Evolutionary conservation across 352 stramenopile genomes (phyloP).

Genomic region (Globisporangium paddicum): DNA sequence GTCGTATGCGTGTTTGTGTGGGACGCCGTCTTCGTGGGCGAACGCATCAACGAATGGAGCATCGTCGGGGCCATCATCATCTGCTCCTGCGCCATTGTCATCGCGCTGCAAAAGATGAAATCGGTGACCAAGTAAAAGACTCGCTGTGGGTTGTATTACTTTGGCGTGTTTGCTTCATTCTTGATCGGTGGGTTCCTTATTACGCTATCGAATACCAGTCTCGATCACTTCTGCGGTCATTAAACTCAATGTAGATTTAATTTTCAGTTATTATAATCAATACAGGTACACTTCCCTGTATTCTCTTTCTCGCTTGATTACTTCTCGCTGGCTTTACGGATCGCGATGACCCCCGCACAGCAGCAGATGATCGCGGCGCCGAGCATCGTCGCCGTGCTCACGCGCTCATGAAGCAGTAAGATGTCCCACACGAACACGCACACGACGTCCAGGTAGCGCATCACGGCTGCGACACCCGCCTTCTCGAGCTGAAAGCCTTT

Average conservation of each 20-base stretch:
- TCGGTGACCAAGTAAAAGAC: background rate
- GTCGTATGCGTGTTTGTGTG: too few species aligned
- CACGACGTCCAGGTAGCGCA: slow-evolving; percentile 68
- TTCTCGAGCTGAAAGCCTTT: slow-evolving; percentile 71
- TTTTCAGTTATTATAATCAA: background rate
- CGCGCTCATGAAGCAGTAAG: slow-evolving; percentile 32
- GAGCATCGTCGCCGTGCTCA: slow-evolving; percentile 19
- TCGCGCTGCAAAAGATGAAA: slow-evolving; percentile 25
- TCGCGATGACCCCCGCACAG: background rate
- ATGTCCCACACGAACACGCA: slow-evolving; percentile 67
- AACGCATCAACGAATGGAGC: too few species aligned
- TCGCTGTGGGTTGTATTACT: background rate
- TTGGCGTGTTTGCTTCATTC: background rate
- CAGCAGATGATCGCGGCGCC: slow-evolving; percentile 1
- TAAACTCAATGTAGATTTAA: background rate
- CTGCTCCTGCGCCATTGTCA: slow-evolving; percentile 20
- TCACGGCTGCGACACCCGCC: slow-evolving; percentile 53
- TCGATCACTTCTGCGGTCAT: background rate
- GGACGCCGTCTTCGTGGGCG: too few species aligned
- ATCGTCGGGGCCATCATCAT: too few species aligned
- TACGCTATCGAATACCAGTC: background rate
- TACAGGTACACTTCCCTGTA: too few species aligned
- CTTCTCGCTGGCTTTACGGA: background rate
- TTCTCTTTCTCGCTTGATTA: background rate
- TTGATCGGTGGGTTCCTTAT: background rate